Evolutionary conservation across 2,329 filamentous ascomycete species (phyloP), one percentile per base, ranked within the genome.

Genomic region (Trichophyton equinum): DNA sequence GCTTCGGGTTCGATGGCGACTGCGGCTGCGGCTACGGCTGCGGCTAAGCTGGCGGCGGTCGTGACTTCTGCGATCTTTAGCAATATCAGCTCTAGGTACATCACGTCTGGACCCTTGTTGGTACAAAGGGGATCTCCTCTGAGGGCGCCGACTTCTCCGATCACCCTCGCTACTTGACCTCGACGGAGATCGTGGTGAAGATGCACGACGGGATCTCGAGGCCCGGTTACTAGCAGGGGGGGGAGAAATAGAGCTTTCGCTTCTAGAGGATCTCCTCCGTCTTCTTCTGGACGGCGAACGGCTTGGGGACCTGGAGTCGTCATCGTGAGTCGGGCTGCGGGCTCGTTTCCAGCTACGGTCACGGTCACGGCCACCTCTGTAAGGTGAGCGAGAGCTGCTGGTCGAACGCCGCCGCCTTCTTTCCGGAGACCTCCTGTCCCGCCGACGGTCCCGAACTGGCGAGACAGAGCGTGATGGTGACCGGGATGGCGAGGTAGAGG

Each of bases 241-340:
- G 59, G 70, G 66, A 60, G 72, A 74, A 22, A 73, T 70, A 27
- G 68, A 71, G 30, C 72, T 74, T 57, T 68, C 64, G 64, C 70
- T 74, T 68, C 70, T 73, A 58, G 71, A 22, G 22, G 22, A 71
- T 66, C 69, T 69, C 67, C 73, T 73, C 63, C 72, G 69, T 75
- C 75, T 71, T 77, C 77, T 81, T 75, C 77, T 74, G 71, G 77
- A 77, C 75, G 73, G 80, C 81, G 80, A 82, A 78, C 78, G 78
- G 71, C 76, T 73, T 66, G 68, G 71, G 70, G 79, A 79, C 75
- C 77, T 74, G 72, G 75, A 76, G 42, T 55, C 33, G 25, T 64
- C 40, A 25, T 64, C 63, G 72, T 77, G 69, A 75, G 73, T 73
- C 65, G 71, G 70, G 66, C 67, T 74, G 11, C 69, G 72, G 66